Conservation (phyloP, 768 basidiomycete genomes). For the Kwoniella sp. region DNA sequence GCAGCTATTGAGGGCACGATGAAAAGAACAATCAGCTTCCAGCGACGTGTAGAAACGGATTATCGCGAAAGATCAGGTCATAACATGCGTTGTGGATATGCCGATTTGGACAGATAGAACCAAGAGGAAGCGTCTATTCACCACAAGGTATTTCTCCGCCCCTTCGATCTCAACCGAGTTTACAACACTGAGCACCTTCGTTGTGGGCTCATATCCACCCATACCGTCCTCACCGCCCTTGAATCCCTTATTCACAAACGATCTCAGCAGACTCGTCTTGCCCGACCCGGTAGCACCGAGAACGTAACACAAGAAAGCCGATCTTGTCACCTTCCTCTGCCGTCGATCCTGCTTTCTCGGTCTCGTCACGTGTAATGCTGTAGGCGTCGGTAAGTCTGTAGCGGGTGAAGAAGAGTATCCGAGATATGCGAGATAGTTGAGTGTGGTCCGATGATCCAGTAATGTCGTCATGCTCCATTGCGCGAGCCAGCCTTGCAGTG, state of each 20-base stretch:
- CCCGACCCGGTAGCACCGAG: slow-evolving; percentile 95
- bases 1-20: slow-evolving; percentile 63
- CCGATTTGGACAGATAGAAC: not conserved
- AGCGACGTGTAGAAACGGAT: too few species aligned
- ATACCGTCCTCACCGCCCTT: slow-evolving; percentile 56
- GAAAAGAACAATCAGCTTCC: not conserved
- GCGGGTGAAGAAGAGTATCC: slow-evolving; percentile 68
- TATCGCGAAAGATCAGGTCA: too few species aligned
- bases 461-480: slow-evolving; percentile 99
- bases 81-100: not conserved
- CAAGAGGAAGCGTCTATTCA: slow-evolving; percentile 59
- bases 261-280: slow-evolving; percentile 81
- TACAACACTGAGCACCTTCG: slow-evolving; percentile 85
- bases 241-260: slow-evolving; percentile 83
- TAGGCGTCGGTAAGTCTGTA: slow-evolving; percentile 61
- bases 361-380: slow-evolving; percentile 79
- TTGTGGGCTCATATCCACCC: slow-evolving; percentile 78
- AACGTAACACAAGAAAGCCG: slow-evolving; percentile 90
- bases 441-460: slow-evolving; percentile 85
- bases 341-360: slow-evolving; percentile 80
- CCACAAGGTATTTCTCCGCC: slow-evolving; percentile 92
- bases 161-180: slow-evolving; percentile 93
- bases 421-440: slow-evolving; percentile 92
- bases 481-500: slow-evolving; percentile 96
- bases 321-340: slow-evolving; percentile 82